Conservation (phyloP, 2,329 filamentous ascomycete species). For the Colletotrichum lupini region DNA sequence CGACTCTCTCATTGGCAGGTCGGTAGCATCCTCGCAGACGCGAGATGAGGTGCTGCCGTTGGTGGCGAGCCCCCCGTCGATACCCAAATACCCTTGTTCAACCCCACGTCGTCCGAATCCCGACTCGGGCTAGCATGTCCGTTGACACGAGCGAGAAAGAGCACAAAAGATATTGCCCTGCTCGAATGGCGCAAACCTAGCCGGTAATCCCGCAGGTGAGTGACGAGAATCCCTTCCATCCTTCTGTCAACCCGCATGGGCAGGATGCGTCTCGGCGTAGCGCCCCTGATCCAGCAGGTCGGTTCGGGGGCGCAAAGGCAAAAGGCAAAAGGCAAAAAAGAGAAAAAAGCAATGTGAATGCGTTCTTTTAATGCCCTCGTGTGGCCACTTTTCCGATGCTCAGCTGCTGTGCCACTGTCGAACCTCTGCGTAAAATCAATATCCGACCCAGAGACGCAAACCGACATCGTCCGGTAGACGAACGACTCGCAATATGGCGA, state of each 20-base stretch:
- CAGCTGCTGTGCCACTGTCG: not conserved
- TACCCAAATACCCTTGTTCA: not conserved
- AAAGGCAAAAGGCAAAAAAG: not conserved
- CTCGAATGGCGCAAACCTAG: not conserved
- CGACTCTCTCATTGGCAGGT: constrained; percentile 10
- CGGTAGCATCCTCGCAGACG: not conserved
- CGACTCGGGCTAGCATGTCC: not conserved
- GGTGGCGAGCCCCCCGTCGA: constrained; percentile 8
- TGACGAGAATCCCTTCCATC: not conserved
- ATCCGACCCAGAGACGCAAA: not conserved
- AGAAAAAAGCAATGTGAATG: constrained; percentile 1
- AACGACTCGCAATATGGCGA: constrained; percentile 1
- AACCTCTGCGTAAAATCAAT: not conserved
- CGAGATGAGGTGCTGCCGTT: constrained; percentile 21
- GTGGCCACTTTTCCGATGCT: not conserved
- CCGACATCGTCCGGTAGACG: not conserved
- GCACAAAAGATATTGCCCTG: not conserved
- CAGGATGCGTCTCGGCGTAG: not conserved
- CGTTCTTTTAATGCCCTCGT: not conserved
- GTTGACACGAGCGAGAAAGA: not conserved
- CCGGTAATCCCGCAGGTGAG: not conserved
- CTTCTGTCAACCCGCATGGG: not conserved
- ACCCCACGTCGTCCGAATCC: not conserved
- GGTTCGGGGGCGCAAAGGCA: not conserved
- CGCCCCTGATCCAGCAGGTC: constrained; percentile 6